Percentiles rank a stretch among this genome's conserved stretches.
Conservation (phyloP, 345 rosid genomes). For the Eutrema yunnanense region DNA sequence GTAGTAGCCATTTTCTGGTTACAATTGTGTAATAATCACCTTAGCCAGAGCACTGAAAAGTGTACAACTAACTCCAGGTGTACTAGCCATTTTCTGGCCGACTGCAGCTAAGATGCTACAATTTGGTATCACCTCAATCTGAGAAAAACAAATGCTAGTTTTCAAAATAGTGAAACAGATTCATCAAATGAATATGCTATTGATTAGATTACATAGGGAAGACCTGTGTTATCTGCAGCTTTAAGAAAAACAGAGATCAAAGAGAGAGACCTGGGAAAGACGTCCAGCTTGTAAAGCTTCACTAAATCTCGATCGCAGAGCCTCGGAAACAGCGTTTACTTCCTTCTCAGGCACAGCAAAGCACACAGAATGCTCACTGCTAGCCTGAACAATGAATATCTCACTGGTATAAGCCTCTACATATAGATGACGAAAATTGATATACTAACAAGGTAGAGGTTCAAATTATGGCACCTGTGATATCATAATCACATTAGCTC, state of each 20-base stretch:
- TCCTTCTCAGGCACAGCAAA: slow-evolving; percentile 99
- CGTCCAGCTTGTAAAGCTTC: slow-evolving; percentile 95
- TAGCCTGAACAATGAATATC: slow-evolving; percentile 52
- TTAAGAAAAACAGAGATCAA: not conserved
- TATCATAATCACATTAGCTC: slow-evolving; percentile 98
- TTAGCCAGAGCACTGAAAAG: slow-evolving; percentile 94
- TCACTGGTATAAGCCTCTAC: slow-evolving; percentile 22
- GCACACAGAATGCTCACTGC: slow-evolving; percentile 98
- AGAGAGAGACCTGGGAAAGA: slow-evolving; percentile 73
- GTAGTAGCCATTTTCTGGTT: not conserved
- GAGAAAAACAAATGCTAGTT: not conserved
- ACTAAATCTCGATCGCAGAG: slow-evolving; percentile 70
- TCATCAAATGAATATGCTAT: not conserved
- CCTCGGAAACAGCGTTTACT: slow-evolving; percentile 86
- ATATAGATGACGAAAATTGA: not conserved
- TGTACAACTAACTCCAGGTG: slow-evolving; percentile 97
- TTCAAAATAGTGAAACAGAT: slow-evolving; percentile 16
- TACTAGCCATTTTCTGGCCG: slow-evolving; percentile 99
- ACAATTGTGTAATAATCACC: slow-evolving; percentile 37
- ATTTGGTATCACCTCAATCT: slow-evolving; percentile 80
- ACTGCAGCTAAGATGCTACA: slow-evolving; percentile 97
- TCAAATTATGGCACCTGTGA: slow-evolving; percentile 54
- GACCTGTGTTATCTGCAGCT: not conserved
- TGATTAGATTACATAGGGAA: not conserved
- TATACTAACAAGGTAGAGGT: not conserved